These are phyloP conservation scores for Ammopiptanthus mongolicus DNA, from an alignment of 306 rosid species.

Conservation along the genomic window DNA sequence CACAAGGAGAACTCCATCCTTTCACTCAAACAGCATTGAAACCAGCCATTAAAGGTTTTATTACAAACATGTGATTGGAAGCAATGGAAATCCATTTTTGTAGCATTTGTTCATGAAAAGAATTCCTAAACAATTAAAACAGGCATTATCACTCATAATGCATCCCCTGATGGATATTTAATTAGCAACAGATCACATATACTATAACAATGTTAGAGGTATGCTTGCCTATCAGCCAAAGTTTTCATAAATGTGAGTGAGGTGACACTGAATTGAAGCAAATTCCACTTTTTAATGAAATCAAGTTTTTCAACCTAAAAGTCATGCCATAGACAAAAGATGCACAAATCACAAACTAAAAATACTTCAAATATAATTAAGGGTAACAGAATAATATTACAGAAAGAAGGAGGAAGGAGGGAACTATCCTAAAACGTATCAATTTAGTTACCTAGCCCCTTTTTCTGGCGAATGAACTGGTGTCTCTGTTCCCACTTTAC, in stretches of 20 bases:
- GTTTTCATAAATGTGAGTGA: neutral
- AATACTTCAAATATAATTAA: neutral
- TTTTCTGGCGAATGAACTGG: constrained; percentile 81
- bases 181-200: neutral
- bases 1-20: neutral
- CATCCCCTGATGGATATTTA: neutral
- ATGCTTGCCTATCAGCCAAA: constrained; percentile 3
- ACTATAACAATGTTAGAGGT: neutral
- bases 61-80: neutral
- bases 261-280: constrained; percentile 14
- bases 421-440: neutral
- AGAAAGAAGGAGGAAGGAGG: neutral
- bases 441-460: constrained; percentile 42
- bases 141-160: neutral
- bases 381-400: neutral
- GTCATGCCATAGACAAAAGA: neutral
- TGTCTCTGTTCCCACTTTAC: constrained; percentile 74
- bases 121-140: neutral
- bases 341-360: neutral
- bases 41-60: neutral
- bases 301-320: neutral
- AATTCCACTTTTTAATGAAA: neutral
- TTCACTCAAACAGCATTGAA: neutral
- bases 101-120: neutral
- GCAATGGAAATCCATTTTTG: neutral